These are phyloP conservation scores for Cladobotryum mycophilum DNA, from an alignment of 2,329 filamentous ascomycete species.

Conservation along the genomic window DNA sequence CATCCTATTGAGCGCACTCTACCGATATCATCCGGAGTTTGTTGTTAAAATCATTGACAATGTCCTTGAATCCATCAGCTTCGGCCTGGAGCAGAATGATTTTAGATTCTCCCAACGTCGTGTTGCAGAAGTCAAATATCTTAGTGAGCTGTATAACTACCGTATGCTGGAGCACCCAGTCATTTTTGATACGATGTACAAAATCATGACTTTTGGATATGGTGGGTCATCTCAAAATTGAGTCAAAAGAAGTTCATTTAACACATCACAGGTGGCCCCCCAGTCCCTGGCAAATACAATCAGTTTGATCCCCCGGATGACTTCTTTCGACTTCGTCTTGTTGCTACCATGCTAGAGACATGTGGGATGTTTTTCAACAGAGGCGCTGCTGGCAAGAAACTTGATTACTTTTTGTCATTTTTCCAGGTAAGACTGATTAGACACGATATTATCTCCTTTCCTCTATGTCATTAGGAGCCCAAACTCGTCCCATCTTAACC, in stretches of 20 bases:
- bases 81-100: conserved; percentile 90
- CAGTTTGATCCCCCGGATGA: conserved; percentile 84
- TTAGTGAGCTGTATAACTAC: conserved; percentile 96
- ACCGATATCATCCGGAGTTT: conserved; percentile 87
- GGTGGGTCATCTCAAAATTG: conserved; percentile 36
- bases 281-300: conserved; percentile 69
- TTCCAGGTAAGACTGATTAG: conserved; percentile 59
- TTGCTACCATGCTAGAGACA: conserved; percentile 85
- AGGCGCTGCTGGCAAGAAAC: conserved; percentile 88
- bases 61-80: conserved; percentile 76
- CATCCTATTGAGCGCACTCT: conserved; percentile 80
- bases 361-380: conserved; percentile 96
- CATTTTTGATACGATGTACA: conserved; percentile 92
- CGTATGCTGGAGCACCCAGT: conserved; percentile 93
- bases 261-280: conserved; percentile 58
- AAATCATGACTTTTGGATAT: conserved; percentile 88
- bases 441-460: not conserved
- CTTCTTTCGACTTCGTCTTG: conserved; percentile 88
- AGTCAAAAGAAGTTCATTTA: conserved; percentile 3
- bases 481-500: not conserved
- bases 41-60: conserved; percentile 89
- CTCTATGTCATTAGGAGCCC: not conserved
- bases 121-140: conserved; percentile 91
- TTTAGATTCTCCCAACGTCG: conserved; percentile 96
- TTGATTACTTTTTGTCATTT: conserved; percentile 95